A percentile compares a stretch with the other conserved stretches of the same genome.
These are phyloP conservation scores for Penicillium sp. DNA, from an alignment of 2,329 filamentous ascomycete species.

Conservation along the genomic window DNA sequence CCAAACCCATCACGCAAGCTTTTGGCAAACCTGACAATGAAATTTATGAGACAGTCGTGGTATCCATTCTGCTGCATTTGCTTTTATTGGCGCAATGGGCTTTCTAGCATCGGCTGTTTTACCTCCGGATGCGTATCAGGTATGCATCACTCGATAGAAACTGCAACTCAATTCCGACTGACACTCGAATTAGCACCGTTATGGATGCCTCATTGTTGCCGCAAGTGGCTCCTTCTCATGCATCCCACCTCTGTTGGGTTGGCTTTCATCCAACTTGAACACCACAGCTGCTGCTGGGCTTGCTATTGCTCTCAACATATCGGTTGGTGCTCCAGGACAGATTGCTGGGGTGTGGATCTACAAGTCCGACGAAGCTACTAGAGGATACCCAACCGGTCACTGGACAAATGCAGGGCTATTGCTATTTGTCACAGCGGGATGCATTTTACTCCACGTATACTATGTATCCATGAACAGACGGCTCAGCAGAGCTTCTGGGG, in stretches of 20 bases:
- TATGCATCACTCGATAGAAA: constrained; percentile 18
- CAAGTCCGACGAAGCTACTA: constrained; percentile 56
- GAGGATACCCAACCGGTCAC: constrained; percentile 67
- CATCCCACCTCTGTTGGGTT: constrained; percentile 67
- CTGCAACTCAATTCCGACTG: background rate
- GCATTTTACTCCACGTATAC: constrained; percentile 52
- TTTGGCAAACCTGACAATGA: background rate
- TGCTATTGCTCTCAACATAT: constrained; percentile 67
- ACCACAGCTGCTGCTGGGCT: constrained; percentile 63
- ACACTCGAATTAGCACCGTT: constrained; percentile 46
- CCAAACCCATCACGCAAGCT: background rate
- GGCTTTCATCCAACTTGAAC: constrained; percentile 65
- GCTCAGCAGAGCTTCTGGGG: constrained; percentile 1
- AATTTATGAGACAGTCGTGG: constrained; percentile 36
- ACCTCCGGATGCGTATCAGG: constrained; percentile 55
- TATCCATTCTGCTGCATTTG: constrained; percentile 48
- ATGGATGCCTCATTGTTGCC: constrained; percentile 66
- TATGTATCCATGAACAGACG: constrained; percentile 49
- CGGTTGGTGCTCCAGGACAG: constrained; percentile 64
- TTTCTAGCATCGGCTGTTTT: constrained; percentile 63
- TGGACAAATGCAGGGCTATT: constrained; percentile 62
- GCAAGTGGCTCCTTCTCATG: constrained; percentile 64
- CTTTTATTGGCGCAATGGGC: constrained; percentile 51
- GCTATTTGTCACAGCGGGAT: constrained; percentile 55
- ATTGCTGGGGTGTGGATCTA: constrained; percentile 74